Conservation (phyloP, 1,284 basidiomycete genomes). For the Phellopilus nigrolimitatus region DNA sequence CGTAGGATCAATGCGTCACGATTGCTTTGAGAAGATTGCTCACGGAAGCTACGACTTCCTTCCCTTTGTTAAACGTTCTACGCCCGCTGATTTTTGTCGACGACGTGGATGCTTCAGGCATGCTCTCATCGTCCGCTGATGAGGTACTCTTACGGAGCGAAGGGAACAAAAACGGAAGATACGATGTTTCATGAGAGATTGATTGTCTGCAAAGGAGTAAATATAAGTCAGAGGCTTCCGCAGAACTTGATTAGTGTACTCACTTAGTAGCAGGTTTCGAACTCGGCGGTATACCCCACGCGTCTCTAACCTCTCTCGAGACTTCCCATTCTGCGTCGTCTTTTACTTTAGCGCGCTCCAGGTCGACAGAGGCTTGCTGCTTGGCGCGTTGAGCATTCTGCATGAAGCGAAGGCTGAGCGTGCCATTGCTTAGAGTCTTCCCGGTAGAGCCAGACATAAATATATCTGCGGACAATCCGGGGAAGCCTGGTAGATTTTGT, state of each 20-base stretch:
- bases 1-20: not conserved
- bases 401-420: constrained; percentile 70
- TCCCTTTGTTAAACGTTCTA: constrained; percentile 38
- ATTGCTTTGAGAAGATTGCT: constrained; percentile 1
- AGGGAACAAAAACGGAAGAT: constrained; percentile 65
- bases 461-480: not conserved
- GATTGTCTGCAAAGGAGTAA: constrained; percentile 27
- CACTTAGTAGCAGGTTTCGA: constrained; percentile 29
- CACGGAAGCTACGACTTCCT: constrained; percentile 31
- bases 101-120: constrained; percentile 8
- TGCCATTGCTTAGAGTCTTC: constrained; percentile 61
- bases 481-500: not conserved
- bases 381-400: constrained; percentile 63
- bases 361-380: constrained; percentile 44
- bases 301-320: constrained; percentile 46
- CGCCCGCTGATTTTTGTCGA: constrained; percentile 38
- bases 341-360: constrained; percentile 52
- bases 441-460: constrained; percentile 21
- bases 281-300: constrained; percentile 44
- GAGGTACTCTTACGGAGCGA: constrained; percentile 24
- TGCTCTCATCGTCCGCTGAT: constrained; percentile 16
- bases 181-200: constrained; percentile 58
- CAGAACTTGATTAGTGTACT: constrained; percentile 21
- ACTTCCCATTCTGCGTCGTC: constrained; percentile 72
- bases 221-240: not conserved